Conservation (phyloP, 768 basidiomycete genomes). For the Xerocomus potaroensis region DNA sequence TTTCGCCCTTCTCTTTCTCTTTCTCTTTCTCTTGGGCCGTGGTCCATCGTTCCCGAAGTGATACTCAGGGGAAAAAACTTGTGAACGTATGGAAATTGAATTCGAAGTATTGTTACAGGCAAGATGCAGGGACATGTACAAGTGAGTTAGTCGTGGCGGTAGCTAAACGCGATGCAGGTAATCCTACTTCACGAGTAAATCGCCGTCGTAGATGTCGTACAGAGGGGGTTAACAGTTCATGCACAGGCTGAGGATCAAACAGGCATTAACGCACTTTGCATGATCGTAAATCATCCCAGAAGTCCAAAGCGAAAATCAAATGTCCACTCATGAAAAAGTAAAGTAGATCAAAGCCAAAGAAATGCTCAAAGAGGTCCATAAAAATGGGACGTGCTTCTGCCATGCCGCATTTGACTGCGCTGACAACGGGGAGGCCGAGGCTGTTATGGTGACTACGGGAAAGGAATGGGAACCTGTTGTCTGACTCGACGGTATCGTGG, state of each 20-base stretch:
- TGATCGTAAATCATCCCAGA: slow-evolving; percentile 8
- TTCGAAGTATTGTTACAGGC: slow-evolving; percentile 17
- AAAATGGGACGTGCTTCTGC: slow-evolving; percentile 18
- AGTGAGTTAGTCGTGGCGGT: slow-evolving; percentile 14
- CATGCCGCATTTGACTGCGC: slow-evolving; percentile 23
- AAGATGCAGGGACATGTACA: slow-evolving; percentile 23
- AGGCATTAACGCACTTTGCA: slow-evolving; percentile 5
- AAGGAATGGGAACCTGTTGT: neutral
- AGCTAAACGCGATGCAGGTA: slow-evolving; percentile 6
- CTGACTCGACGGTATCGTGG: slow-evolving; percentile 1
- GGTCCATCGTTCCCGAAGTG: slow-evolving; percentile 1
- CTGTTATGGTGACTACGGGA: slow-evolving; percentile 4
- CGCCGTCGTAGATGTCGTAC: slow-evolving; percentile 20
- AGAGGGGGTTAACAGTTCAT: slow-evolving; percentile 8
- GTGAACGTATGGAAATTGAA: neutral
- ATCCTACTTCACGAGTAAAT: slow-evolving; percentile 9
- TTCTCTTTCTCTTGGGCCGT: neutral
- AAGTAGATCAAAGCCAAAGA: slow-evolving; percentile 15
- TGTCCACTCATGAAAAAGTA: slow-evolving; percentile 16
- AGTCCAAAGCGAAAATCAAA: slow-evolving; percentile 8
- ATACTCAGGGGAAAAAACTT: slow-evolving; percentile 1
- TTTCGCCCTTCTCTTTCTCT: too few relatives aligned
- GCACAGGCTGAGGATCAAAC: slow-evolving; percentile 18
- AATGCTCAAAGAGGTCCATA: slow-evolving; percentile 13
- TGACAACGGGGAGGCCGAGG: slow-evolving; percentile 7